These are phyloP conservation scores for Cornus controversa DNA, from an alignment of 148 eudicot species.

Conservation along the genomic window DNA sequence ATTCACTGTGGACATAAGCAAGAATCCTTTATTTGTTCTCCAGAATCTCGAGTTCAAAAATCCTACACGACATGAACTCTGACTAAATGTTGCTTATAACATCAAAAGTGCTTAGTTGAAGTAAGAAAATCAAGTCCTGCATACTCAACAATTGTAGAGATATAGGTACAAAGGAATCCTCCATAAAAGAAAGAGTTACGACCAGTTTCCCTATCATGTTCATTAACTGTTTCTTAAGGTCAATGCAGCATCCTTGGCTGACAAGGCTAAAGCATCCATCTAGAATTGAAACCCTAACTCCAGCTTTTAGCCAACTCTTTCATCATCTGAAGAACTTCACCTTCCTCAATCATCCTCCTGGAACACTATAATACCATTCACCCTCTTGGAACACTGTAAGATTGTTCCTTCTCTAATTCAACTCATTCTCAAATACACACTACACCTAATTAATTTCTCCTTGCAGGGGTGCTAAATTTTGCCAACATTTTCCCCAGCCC, in stretches of 20 bases:
- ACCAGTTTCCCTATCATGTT: neutral
- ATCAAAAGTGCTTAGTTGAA: too few relatives aligned
- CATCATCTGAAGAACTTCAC: neutral
- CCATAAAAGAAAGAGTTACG: neutral
- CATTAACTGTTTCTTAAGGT: neutral
- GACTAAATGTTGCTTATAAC: conserved; percentile 1
- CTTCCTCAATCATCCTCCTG: neutral
- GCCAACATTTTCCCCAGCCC: neutral
- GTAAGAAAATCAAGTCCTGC: neutral
- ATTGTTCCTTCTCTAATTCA: neutral
- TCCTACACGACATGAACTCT: neutral
- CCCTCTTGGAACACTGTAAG: neutral
- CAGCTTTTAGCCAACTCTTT: neutral
- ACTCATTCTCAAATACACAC: neutral
- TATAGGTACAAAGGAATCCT: neutral
- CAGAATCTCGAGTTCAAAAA: neutral
- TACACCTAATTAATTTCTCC: neutral
- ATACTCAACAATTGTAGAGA: too few relatives aligned
- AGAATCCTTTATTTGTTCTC: neutral
- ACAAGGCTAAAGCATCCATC: conserved; percentile 5
- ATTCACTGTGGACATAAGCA: neutral
- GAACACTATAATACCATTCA: too few relatives aligned
- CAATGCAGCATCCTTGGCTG: neutral
- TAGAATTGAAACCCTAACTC: neutral
- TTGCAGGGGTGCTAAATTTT: neutral